phyloP scores from a whole-genome alignment of 2,329 filamentous ascomycete genomes.

The Trichoderma sp. region DNA sequence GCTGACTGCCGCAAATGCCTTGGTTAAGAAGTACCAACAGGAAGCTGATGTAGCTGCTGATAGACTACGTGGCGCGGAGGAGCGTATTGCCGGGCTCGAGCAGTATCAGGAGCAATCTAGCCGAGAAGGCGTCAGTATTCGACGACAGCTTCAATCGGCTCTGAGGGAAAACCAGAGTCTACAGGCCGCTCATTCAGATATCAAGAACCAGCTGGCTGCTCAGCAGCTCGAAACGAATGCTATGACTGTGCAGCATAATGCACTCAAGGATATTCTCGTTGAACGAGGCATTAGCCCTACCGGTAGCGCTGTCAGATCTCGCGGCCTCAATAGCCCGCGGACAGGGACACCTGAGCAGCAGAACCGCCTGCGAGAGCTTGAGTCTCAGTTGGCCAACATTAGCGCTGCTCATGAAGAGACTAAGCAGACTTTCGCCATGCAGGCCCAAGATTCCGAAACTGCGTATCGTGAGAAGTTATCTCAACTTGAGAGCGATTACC shows the following conservation, averaged over 20 bases:
- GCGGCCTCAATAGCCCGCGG: slow-evolving; percentile 69
- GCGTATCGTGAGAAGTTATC: slow-evolving; percentile 91
- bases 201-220: slow-evolving; percentile 79
- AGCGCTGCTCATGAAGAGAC: slow-evolving; percentile 84
- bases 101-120: slow-evolving; percentile 97
- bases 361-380: slow-evolving; percentile 78
- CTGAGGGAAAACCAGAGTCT: slow-evolving; percentile 83
- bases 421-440: slow-evolving; percentile 73
- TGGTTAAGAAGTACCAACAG: slow-evolving; percentile 86
- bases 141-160: slow-evolving; percentile 84
- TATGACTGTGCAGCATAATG: slow-evolving; percentile 86
- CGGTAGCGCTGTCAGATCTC: slow-evolving; percentile 66
- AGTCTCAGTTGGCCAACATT: slow-evolving; percentile 80
- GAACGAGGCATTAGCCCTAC: slow-evolving; percentile 86
- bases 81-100: slow-evolving; percentile 93
- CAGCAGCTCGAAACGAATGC: slow-evolving; percentile 95
- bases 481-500: slow-evolving; percentile 95
- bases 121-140: slow-evolving; percentile 85
- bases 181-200: slow-evolving; percentile 77
- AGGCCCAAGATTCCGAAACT: slow-evolving; percentile 84
- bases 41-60: slow-evolving; percentile 87
- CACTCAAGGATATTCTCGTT: slow-evolving; percentile 87
- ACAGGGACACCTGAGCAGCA: slow-evolving; percentile 81
- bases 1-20: slow-evolving; percentile 72
- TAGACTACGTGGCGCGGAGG: slow-evolving; percentile 88